Evolutionary conservation across 73 alveolate species (phyloP).

Genomic region (Urostyla sp.): DNA sequence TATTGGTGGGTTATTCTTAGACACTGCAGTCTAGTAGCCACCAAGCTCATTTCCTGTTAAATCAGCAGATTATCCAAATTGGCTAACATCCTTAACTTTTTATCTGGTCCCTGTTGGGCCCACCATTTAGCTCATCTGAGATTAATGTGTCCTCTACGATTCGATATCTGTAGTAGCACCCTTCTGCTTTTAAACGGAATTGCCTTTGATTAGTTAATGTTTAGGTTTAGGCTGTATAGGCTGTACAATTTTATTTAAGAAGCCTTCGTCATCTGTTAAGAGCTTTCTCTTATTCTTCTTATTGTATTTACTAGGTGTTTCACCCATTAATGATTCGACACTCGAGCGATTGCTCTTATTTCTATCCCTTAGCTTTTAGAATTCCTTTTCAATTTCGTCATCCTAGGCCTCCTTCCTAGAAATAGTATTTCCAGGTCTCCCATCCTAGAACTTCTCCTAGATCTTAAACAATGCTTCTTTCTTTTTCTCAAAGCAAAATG

Average conservation of each 20-base stretch:
- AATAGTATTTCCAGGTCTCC: constrained; percentile 14
- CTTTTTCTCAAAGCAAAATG: constrained; percentile 26
- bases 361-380: constrained; percentile 8
- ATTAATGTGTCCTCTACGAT: not conserved
- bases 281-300: constrained; percentile 48
- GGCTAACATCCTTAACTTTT: too few species aligned
- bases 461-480: constrained; percentile 13
- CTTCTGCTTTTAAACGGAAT: not conserved
- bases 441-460: not conserved
- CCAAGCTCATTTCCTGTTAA: too few species aligned
- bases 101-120: too few species aligned
- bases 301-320: constrained; percentile 54
- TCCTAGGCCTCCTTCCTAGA: constrained; percentile 12
- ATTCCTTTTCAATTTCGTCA: constrained; percentile 47
- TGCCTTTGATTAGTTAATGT: constrained; percentile 22
- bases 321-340: constrained; percentile 64
- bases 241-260: constrained; percentile 23
- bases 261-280: constrained; percentile 49
- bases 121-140: not conserved
- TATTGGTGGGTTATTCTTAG: too few species aligned
- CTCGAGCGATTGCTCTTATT: constrained; percentile 23
- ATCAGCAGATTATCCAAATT: too few species aligned
- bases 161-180: not conserved
- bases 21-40: too few species aligned
- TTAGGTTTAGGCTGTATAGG: constrained; percentile 56